A percentile compares a stretch with the other conserved stretches of the same genome.
These are phyloP conservation scores for Combretum micranthum DNA, from an alignment of 345 rosid genomes.

Conservation along the genomic window DNA sequence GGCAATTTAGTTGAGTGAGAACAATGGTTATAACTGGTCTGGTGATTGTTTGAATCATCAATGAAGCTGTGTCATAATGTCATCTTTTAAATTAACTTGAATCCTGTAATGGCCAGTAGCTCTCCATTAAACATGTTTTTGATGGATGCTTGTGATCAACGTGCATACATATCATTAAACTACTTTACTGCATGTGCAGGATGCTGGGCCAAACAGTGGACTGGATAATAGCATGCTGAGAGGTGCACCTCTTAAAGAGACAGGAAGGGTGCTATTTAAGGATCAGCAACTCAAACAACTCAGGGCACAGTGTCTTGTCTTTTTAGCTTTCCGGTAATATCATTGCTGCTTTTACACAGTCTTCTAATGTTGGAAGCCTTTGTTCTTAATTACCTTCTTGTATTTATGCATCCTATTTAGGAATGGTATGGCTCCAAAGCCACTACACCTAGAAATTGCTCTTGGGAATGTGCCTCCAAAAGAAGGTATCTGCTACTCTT, in stretches of 20 bases:
- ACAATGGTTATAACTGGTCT: no score
- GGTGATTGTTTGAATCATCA: no score
- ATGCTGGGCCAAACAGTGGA: conserved; percentile 35
- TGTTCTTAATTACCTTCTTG: no score
- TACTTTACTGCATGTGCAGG: conserved; percentile 26
- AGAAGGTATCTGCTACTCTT: conserved; percentile 46
- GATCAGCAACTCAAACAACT: conserved; percentile 92
- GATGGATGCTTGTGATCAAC: neutral
- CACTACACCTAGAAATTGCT: conserved; percentile 79
- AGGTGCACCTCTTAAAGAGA: conserved; percentile 43
- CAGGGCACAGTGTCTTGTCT: conserved; percentile 92
- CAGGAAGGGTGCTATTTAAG: conserved; percentile 75
- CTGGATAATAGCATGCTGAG: conserved; percentile 42
- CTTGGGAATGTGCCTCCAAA: conserved; percentile 62
- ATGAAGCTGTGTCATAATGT: no score
- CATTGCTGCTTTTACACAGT: conserved; percentile 10
- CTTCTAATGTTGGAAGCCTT: no score
- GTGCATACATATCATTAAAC: neutral
- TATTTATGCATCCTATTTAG: conserved; percentile 15
- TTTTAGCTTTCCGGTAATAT: conserved; percentile 74
- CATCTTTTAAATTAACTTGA: no score
- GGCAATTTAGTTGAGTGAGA: no score
- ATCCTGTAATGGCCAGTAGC: no score
- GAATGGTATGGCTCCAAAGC: conserved; percentile 73
- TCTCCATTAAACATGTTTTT: no score